Evolutionary conservation across 495 filamentous ascomycete genomes (phyloP), one percentile per base, ranked within the genome.

Genomic region (Cryomyces antarcticus): DNA sequence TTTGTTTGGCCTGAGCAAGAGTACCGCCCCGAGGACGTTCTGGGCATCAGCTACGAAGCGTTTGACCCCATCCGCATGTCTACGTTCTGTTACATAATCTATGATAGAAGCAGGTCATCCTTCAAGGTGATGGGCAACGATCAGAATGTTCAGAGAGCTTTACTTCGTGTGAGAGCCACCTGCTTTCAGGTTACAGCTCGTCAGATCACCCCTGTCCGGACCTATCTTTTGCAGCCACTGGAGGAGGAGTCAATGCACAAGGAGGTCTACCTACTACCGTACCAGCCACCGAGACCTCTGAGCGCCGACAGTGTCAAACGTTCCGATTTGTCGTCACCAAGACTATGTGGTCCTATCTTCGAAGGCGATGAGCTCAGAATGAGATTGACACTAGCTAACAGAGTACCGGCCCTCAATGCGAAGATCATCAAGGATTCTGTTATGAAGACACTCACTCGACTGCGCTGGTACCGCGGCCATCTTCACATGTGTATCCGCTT

Each of bases 1-100:
- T 28, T 52, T 50, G 17, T 41, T 41, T 55, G 52, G 52, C 52
- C 52, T 4, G 17, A 43, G 3, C 27, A 45, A n/a, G 44, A 52
- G 17, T 48, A 48, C 31, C 31, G 41, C 6, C 49, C 49, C 0
- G 50, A 47, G 27, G 37, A 47, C 10, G 27, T 39, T 39, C 34
- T 55, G 29, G 52, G 52, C 9, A 38, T 13, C 4, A 48, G 39
- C 37, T 41, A 34, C 30, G 52, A 55, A 39, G 52, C 52, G 5
- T 30, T 55, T 3, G 52, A 55, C 37, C 47, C 50, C n/a, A 49
- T 55, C 11, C 47, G 52, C 17, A 55, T 51, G 45, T 47, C 48
- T 27, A 42, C 10, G 12, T 39, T 34, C 0, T 52, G 52, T 33
- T 45, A 50, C 39, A 41, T 55, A 12, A 41, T 55, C 31, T 53